Evolutionary conservation across 2,329 filamentous ascomycete species (phyloP), one percentile per base, ranked within the genome.

Genomic region (Metarhizium guizhouense): DNA sequence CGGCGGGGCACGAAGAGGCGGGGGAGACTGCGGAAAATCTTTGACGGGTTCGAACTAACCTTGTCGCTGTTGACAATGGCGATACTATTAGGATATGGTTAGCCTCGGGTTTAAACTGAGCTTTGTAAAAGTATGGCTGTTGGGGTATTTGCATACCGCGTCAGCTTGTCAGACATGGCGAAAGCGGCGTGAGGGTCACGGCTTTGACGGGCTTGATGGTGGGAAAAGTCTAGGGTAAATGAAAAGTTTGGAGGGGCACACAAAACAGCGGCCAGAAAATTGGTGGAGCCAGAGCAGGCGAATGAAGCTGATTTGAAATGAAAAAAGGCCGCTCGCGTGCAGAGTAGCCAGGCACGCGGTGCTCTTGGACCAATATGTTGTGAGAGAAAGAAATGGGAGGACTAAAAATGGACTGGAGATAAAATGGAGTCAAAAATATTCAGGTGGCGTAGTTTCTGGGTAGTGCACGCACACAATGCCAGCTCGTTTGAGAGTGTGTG

Each of bases 1-100:
- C 58, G 63, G 64, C 59, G 62, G 63, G 65, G 64, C 59, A 62
- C 50, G 60, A 57, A 25, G 25, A 25, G 56, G 59, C 51, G 54
- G 53, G 52, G 52, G 54, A 56, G 56, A 54, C 54, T n/a, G 47
- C 36, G 47, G 49, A 50, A 13, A 50, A 54, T 52, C 49, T 55
- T 43, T 7, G 54, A 53, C 29, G 40, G 56, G 57, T 36, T 14
- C 5, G 18, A 54, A 69, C 76, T 68, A 72, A 94, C 90, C 86
- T 99, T 97, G 86, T 99, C 94, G 72, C 83, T 88, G 76, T 93
- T 97, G 80, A 99, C 90, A 78, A 99, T 99, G 68, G 94, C 94
- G 78, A 99, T 92, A 88, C 94, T 95, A 69, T 53, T 55, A 32
- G 59, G 18, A 45, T 10, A 51, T n/a, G 13, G 62, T 71, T 54